phyloP scores from a whole-genome alignment of 257 asterid species.

The Nicotiana sylvestris region DNA sequence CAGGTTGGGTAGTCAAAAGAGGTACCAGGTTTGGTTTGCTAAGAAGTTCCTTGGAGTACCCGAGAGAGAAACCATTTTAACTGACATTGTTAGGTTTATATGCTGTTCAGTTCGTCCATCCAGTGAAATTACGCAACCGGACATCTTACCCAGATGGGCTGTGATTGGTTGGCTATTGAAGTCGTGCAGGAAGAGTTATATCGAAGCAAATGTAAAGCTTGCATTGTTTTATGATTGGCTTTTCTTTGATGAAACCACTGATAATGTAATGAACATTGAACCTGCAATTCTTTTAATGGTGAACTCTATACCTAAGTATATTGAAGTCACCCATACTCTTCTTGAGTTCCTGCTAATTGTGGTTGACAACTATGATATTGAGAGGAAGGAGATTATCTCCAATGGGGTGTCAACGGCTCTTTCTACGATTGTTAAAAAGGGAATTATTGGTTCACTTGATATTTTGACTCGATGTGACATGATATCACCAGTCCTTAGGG shows the following conservation, averaged over 20 bases:
- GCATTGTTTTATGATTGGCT: constrained; percentile 89
- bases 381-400: constrained; percentile 53
- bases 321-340: constrained; percentile 65
- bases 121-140: constrained; percentile 52
- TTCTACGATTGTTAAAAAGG: constrained; percentile 36
- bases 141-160: constrained; percentile 77
- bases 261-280: constrained; percentile 66
- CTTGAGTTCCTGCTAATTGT: constrained; percentile 61
- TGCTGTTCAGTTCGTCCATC: constrained; percentile 78
- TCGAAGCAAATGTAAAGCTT: constrained; percentile 74
- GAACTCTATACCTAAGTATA: constrained; percentile 55
- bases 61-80: constrained; percentile 42
- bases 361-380: constrained; percentile 63
- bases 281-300: constrained; percentile 72
- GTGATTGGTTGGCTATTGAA: constrained; percentile 70
- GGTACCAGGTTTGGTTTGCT: constrained; percentile 72
- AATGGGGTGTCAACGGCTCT: constrained; percentile 57
- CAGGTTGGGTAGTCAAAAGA: constrained; percentile 59
- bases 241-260: constrained; percentile 64
- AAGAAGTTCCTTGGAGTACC: constrained; percentile 53
- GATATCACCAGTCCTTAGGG: constrained; percentile 57
- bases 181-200: constrained; percentile 39
- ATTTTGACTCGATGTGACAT: constrained; percentile 41
- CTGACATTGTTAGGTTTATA: constrained; percentile 73
- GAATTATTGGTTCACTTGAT: constrained; percentile 57